Evolutionary conservation across 306 rosid genomes (phyloP).

Genomic region (Lotus japonicus): DNA sequence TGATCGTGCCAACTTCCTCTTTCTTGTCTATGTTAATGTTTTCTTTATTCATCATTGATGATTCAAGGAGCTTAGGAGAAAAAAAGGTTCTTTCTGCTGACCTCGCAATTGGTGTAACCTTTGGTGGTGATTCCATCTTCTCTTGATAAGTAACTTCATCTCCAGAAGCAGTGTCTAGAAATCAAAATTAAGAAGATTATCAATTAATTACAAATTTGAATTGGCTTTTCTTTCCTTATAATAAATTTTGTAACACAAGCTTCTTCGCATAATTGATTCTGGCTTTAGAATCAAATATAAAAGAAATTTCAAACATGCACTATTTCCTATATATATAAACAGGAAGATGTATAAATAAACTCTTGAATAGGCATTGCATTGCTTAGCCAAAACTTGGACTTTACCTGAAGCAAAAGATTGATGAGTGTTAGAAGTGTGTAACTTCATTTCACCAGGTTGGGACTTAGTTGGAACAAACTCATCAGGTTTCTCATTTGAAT

Average conservation of each 20-base stretch:
- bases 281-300: too few species aligned
- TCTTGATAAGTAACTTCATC: slow-evolving; percentile 6
- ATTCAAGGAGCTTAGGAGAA: background rate
- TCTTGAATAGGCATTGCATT: background rate
- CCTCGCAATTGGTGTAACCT: background rate
- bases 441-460: background rate
- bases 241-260: too few species aligned
- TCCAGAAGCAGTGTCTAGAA: slow-evolving; percentile 1
- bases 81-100: background rate
- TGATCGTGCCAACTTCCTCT: slow-evolving; percentile 1
- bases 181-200: background rate
- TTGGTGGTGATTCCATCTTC: slow-evolving; percentile 15
- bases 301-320: background rate
- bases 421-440: background rate
- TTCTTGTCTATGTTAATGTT: slow-evolving; percentile 17
- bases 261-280: too few species aligned
- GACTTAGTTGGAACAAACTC: background rate
- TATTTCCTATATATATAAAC: background rate
- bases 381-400: background rate
- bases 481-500: background rate
- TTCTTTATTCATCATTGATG: slow-evolving; percentile 14
- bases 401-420: slow-evolving; percentile 15
- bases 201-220: background rate
- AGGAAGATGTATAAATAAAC: background rate
- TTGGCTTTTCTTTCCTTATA: too few species aligned